These are phyloP conservation scores for Decorospora gaudefroyi DNA, from an alignment of 2,329 filamentous ascomycete genomes.

Conservation along the genomic window DNA sequence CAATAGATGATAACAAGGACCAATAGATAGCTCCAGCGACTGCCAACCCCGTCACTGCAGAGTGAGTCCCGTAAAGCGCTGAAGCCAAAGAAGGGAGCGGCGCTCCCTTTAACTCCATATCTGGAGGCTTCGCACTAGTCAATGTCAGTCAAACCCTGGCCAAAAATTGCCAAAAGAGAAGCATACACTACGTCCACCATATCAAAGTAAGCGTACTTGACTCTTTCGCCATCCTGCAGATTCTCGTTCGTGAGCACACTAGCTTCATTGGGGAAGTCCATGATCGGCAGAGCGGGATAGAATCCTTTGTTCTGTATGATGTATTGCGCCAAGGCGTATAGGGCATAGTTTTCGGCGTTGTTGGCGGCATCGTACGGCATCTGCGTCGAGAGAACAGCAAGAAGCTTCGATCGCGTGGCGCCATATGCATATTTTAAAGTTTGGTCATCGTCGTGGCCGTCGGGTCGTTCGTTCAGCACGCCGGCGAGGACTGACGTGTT, in stretches of 20 bases:
- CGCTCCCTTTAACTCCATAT: slow-evolving; percentile 25
- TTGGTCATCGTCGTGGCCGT: slow-evolving; percentile 27
- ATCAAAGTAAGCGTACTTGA: slow-evolving; percentile 38
- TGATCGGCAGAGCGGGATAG: slow-evolving; percentile 39
- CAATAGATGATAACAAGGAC: slow-evolving; percentile 18
- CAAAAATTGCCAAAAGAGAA: not conserved
- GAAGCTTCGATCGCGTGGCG: slow-evolving; percentile 39
- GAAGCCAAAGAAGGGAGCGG: slow-evolving; percentile 30
- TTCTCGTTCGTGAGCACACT: slow-evolving; percentile 41
- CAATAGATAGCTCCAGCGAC: slow-evolving; percentile 8
- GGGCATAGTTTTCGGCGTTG: slow-evolving; percentile 44
- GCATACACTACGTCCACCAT: slow-evolving; percentile 38
- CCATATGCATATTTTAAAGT: slow-evolving; percentile 43
- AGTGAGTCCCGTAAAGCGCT: slow-evolving; percentile 2
- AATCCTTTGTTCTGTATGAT: slow-evolving; percentile 35
- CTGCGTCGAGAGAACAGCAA: slow-evolving; percentile 39
- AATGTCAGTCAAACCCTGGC: slow-evolving; percentile 2
- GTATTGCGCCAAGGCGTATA: slow-evolving; percentile 42
- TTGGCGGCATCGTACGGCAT: slow-evolving; percentile 41
- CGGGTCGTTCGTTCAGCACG: slow-evolving; percentile 34
- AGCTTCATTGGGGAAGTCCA: slow-evolving; percentile 39
- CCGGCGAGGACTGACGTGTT: slow-evolving; percentile 43
- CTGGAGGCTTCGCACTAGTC: slow-evolving; percentile 12
- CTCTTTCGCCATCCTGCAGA: slow-evolving; percentile 38
- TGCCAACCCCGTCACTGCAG: slow-evolving; percentile 8